Evolutionary conservation across 78 protist genomes (phyloP).

Genomic region (Dictyostelium discoideum): DNA sequence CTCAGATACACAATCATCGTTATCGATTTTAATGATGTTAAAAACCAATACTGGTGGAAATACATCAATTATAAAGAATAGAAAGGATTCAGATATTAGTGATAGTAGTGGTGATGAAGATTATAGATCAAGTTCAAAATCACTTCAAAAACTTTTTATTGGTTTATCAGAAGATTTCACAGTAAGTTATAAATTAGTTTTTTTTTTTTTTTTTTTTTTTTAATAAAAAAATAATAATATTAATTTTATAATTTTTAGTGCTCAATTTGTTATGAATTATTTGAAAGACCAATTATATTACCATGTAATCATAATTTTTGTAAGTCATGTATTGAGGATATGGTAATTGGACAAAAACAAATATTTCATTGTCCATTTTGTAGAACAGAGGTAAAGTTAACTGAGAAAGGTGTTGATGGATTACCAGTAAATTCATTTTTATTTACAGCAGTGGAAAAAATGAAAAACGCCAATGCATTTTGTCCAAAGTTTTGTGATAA

Average conservation of each 20-base stretch:
- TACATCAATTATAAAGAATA: background rate
- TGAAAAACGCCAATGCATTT: conserved; percentile 39
- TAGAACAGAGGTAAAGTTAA: conserved; percentile 19
- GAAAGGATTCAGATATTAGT: conserved; percentile 44
- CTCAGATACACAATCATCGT: background rate
- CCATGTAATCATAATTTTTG: conserved; percentile 70
- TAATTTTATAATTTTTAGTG: conserved; percentile 14
- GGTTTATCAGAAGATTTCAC: conserved; percentile 48
- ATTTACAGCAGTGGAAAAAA: conserved; percentile 22
- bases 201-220: too few relatives aligned
- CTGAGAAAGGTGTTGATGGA: conserved; percentile 62
- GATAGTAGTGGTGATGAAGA: conserved; percentile 81
- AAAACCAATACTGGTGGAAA: background rate
- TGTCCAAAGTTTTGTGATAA: conserved; percentile 67
- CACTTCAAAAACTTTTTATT: conserved; percentile 45
- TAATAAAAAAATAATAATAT: background rate
- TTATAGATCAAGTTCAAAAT: conserved; percentile 62
- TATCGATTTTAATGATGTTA: conserved; percentile 26
- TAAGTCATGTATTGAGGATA: conserved; percentile 30
- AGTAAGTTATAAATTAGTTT: background rate
- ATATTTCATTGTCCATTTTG: conserved; percentile 58
- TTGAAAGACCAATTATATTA: conserved; percentile 61
- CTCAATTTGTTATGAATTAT: conserved; percentile 66
- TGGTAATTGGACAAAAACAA: background rate
- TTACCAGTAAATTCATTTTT: conserved; percentile 41